phyloP scores from a whole-genome alignment of 2,329 filamentous ascomycete species.

The Hypoxylon rubiginosum region DNA sequence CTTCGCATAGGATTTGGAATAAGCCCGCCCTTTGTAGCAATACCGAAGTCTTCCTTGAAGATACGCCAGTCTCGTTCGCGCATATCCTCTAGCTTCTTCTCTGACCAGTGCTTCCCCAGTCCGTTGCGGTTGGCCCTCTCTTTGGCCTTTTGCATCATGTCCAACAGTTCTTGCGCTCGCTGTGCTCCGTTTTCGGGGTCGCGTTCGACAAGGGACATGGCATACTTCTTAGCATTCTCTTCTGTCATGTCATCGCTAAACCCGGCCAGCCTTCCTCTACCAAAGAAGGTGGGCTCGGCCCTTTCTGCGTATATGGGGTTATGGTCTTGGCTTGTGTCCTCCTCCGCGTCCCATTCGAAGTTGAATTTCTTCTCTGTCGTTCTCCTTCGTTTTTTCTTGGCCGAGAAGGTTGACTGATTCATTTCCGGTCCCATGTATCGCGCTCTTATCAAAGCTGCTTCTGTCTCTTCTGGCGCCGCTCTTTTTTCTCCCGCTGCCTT shows the following conservation, averaged over 20 bases:
- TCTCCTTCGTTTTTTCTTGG: conserved; percentile 93
- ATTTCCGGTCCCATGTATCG: conserved; percentile 93
- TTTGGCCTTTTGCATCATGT: conserved; percentile 84
- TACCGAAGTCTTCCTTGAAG: conserved; percentile 99
- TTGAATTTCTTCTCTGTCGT: conserved; percentile 98
- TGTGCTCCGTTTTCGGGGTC: conserved; percentile 82
- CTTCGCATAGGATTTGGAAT: conserved; percentile 97
- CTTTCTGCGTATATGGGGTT: conserved; percentile 83
- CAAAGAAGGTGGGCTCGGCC: conserved; percentile 74
- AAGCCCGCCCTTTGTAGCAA: conserved; percentile 89
- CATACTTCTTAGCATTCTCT: conserved; percentile 67
- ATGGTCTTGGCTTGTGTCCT: conserved; percentile 88
- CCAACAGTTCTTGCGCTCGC: conserved; percentile 83
- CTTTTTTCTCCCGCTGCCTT: conserved; percentile 46
- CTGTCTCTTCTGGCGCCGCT: conserved; percentile 68
- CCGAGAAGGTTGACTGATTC: conserved; percentile 86
- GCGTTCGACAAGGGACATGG: conserved; percentile 78
- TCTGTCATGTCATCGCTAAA: conserved; percentile 69
- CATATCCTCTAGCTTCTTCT: conserved; percentile 94
- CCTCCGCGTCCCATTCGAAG: conserved; percentile 96
- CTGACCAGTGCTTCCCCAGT: conserved; percentile 94
- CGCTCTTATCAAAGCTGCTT: conserved; percentile 80
- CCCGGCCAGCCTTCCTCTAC: conserved; percentile 60
- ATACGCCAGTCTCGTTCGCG: conserved; percentile 98
- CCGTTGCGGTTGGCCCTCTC: conserved; percentile 80